Evolutionary conservation across 768 basidiomycete genomes (phyloP).

Genomic region (Piloderma croceum): DNA sequence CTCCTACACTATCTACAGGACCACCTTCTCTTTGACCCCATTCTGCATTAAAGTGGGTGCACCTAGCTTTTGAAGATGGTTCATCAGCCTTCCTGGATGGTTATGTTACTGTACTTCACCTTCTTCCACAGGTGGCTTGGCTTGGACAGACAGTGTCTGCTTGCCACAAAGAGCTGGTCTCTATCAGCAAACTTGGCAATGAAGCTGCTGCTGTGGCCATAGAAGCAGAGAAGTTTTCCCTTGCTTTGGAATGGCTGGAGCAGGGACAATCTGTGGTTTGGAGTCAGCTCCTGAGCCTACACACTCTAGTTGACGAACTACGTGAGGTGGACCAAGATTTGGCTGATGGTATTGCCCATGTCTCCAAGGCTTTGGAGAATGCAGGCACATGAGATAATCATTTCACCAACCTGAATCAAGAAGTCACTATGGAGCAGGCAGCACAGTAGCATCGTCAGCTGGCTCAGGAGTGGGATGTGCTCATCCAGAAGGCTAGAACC

Average conservation of each 20-base stretch:
- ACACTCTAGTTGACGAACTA: conserved; percentile 5
- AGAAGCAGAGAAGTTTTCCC: conserved; percentile 26
- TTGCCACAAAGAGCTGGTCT: conserved; percentile 24
- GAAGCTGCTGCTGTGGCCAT: conserved; percentile 30
- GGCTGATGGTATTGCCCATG: conserved; percentile 7
- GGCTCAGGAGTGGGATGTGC: conserved; percentile 14
- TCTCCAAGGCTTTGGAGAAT: conserved; percentile 12
- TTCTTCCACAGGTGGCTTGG: conserved; percentile 8
- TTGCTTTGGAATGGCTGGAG: conserved; percentile 20
- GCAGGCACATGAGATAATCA: too few species aligned
- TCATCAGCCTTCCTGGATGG: too few species aligned
- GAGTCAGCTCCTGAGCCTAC: not conserved
- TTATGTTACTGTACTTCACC: too few species aligned
- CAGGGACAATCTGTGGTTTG: conserved; percentile 9
- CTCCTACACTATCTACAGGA: too few species aligned
- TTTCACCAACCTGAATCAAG: too few species aligned
- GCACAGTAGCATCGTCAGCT: conserved; percentile 11
- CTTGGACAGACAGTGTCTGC: conserved; percentile 18
- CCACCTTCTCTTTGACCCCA: too few species aligned
- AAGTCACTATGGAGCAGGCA: conserved; percentile 13
- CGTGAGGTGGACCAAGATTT: conserved; percentile 5
- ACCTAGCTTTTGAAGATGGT: too few species aligned
- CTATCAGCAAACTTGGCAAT: conserved; percentile 19
- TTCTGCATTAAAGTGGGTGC: too few species aligned
- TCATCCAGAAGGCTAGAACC: conserved; percentile 8